Conservation (phyloP, 495 filamentous ascomycete species). For the Penicillium malachiteum region DNA sequence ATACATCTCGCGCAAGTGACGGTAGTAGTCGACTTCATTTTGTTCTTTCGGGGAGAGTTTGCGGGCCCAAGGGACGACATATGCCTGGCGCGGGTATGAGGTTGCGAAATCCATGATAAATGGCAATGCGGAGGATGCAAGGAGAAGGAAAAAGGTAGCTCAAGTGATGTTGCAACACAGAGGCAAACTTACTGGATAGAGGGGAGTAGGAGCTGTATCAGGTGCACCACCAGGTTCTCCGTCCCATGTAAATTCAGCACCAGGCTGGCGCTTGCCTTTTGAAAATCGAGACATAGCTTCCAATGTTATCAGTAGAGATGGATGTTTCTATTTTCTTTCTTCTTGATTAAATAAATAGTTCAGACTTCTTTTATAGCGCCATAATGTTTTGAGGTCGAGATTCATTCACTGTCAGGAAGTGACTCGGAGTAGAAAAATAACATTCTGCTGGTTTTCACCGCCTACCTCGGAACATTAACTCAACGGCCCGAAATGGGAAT, state of each 20-base stretch:
- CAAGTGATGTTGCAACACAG: neutral
- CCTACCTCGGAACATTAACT: slow-evolving; percentile 11
- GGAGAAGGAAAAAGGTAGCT: neutral
- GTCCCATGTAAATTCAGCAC: slow-evolving; percentile 45
- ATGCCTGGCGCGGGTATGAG: slow-evolving; percentile 27
- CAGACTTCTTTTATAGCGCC: slow-evolving; percentile 9
- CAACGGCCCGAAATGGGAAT: slow-evolving; percentile 12
- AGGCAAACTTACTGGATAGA: slow-evolving; percentile 39
- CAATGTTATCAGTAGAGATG: neutral
- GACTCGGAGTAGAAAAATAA: slow-evolving; percentile 14
- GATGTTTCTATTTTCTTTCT: too few species aligned
- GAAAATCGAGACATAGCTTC: slow-evolving; percentile 39
- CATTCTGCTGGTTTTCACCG: slow-evolving; percentile 9
- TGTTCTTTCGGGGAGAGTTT: slow-evolving; percentile 35
- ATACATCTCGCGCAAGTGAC: slow-evolving; percentile 48
- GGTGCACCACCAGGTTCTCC: slow-evolving; percentile 37
- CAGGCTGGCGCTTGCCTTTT: slow-evolving; percentile 40
- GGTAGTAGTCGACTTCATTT: slow-evolving; percentile 45
- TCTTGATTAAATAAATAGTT: too few species aligned
- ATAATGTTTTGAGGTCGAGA: slow-evolving; percentile 10
- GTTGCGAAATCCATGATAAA: neutral
- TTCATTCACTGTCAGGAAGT: neutral
- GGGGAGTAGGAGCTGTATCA: slow-evolving; percentile 43
- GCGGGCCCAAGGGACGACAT: slow-evolving; percentile 34
- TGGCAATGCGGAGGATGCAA: neutral